Percentiles rank a stretch among this genome's conserved stretches.
These are phyloP conservation scores for Nicotiana benthamiana DNA, from an alignment of 257 asterid species.

Conservation along the genomic window DNA sequence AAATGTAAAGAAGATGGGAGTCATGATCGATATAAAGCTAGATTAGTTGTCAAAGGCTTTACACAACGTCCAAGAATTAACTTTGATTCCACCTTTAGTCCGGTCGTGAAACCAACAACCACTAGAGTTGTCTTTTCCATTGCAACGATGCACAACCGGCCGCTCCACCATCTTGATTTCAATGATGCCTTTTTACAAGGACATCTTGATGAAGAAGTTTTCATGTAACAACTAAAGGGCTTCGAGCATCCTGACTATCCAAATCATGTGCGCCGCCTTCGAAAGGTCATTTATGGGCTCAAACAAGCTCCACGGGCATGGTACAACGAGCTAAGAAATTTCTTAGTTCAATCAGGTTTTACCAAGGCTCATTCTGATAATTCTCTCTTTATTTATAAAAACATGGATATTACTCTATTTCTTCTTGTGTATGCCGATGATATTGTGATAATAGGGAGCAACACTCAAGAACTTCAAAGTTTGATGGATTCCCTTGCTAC, in stretches of 20 bases:
- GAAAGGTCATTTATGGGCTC: not conserved
- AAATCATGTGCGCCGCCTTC: not conserved
- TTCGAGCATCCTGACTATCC: not conserved
- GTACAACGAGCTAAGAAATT: not conserved
- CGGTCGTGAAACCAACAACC: not conserved
- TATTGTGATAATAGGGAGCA: not conserved
- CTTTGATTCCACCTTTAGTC: not conserved
- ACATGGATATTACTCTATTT: not conserved
- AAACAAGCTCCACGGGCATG: not conserved
- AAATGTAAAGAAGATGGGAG: not conserved
- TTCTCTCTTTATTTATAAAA: not conserved
- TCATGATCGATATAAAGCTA: not conserved
- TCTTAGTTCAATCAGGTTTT: not conserved
- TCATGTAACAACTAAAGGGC: not conserved
- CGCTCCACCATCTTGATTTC: not conserved
- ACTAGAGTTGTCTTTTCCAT: not conserved
- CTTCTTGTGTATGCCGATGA: not conserved
- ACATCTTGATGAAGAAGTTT: not conserved
- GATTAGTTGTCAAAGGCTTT: not conserved
- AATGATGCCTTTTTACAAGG: not conserved
- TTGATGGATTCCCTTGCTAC: not conserved
- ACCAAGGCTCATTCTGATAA: not conserved
- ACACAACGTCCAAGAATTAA: not conserved
- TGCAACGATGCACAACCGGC: not conserved
- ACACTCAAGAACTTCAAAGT: not conserved